Percentiles rank a stretch among this genome's conserved stretches.
These are phyloP conservation scores for Brettanomyces nanus DNA, from an alignment of 805 yeast species.

Conservation along the genomic window DNA sequence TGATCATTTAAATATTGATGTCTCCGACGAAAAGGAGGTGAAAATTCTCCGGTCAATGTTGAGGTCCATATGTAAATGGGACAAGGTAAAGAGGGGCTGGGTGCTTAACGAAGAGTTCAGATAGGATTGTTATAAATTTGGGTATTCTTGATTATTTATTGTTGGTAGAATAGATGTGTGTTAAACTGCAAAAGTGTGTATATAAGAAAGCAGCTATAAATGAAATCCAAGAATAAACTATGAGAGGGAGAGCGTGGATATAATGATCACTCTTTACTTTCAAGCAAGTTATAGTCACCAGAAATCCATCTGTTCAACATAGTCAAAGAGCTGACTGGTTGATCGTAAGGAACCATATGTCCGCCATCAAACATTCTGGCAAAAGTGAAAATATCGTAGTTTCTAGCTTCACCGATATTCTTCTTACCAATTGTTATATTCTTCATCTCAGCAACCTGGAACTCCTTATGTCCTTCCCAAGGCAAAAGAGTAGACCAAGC, in stretches of 20 bases:
- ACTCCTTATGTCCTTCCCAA: conserved; percentile 44
- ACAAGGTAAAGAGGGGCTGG: conserved; percentile 55
- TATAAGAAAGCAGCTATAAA: background rate
- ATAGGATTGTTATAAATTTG: conserved; percentile 5
- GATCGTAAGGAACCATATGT: conserved; percentile 89
- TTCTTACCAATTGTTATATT: conserved; percentile 25
- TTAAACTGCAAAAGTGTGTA: conserved; percentile 1
- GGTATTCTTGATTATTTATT: too few relatives aligned
- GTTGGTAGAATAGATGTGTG: background rate
- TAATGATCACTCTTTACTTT: too few relatives aligned
- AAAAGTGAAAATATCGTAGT: conserved; percentile 62
- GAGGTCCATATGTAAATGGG: conserved; percentile 62
- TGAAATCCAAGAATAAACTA: too few relatives aligned
- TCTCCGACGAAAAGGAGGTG: conserved; percentile 46
- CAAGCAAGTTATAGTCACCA: conserved; percentile 38
- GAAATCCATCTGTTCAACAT: conserved; percentile 71
- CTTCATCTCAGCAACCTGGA: conserved; percentile 19
- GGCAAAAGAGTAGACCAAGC: conserved; percentile 69
- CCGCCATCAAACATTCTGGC: conserved; percentile 77
- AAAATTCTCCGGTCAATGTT: conserved; percentile 60
- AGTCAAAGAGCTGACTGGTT: conserved; percentile 62
- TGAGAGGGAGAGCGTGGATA: too few relatives aligned
- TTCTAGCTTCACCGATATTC: conserved; percentile 67
- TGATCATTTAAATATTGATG: conserved; percentile 21
- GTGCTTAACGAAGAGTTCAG: conserved; percentile 46